Conservation (phyloP, 331 rosid species). For the Pyrus hybrid region DNA sequence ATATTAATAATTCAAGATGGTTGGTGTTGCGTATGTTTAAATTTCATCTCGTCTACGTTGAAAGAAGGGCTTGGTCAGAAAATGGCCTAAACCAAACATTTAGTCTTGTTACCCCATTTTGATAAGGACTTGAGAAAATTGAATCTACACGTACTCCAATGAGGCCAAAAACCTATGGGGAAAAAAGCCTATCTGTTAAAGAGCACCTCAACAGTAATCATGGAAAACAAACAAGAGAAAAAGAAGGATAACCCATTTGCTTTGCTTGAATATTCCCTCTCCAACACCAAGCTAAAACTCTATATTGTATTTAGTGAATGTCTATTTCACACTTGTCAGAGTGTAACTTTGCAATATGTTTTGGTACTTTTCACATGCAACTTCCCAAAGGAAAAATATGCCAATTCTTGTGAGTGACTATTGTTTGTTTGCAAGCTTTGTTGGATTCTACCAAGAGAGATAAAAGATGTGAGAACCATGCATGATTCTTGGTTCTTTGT, state of each 20-base stretch:
- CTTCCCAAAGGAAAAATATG: slow-evolving; percentile 6
- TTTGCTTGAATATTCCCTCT: not conserved
- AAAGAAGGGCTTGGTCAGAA: not conserved
- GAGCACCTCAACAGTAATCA: slow-evolving; percentile 1
- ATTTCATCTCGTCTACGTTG: slow-evolving; percentile 13
- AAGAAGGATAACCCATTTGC: not conserved
- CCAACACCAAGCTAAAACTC: not conserved
- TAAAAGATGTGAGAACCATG: not conserved
- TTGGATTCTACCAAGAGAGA: slow-evolving; percentile 26
- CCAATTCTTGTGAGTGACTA: slow-evolving; percentile 6
- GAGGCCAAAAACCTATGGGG: slow-evolving; percentile 22
- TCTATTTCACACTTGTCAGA: not conserved
- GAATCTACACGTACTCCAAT: slow-evolving; percentile 12
- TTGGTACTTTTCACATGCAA: slow-evolving; percentile 16
- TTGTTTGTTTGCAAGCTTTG: slow-evolving; percentile 34
- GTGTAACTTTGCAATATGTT: not conserved
- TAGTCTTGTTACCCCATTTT: not conserved
- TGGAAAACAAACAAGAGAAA: slow-evolving; percentile 8
- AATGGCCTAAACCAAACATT: slow-evolving; percentile 48
- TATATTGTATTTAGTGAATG: not conserved
- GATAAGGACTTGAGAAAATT: slow-evolving; percentile 18
- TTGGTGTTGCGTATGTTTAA: slow-evolving; percentile 15
- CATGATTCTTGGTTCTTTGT: too few species aligned
- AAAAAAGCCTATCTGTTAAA: not conserved
- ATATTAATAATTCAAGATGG: slow-evolving; percentile 21